Base-by-base conservation (phyloP, 306 rosid species). In the Cicer judaicum region DNA sequence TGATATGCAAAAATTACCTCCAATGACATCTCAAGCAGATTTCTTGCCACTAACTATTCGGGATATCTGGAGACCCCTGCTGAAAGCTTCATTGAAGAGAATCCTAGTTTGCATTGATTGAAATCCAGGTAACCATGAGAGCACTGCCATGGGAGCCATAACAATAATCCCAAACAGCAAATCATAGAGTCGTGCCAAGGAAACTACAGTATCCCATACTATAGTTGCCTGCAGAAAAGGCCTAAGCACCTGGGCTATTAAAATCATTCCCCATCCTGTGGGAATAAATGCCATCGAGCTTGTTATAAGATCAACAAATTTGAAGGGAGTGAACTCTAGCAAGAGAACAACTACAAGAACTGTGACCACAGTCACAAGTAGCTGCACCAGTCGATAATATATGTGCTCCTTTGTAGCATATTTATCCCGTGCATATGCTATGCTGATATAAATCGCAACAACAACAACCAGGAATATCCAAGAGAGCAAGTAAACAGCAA, bases 91-190 rank as follows among this genome's bases (percentile, higher is more conserved):
- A 77, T 93, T 93, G 50, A 93, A 93, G 60, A 93, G 85, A 84
- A 93, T 88, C 83, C 98, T 91, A 56, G 98, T 93, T 80, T 93
- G 98, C 98, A 93, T 93, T 18, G 97, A 77, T 74, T 93, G 98
- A 68, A 93, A 93, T 76, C 96, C 98, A 50, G 98, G 98, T 79
- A 93, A 72, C 98, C 98, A 93, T 29, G 98, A 91, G 39, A 93
- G 77, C 78, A 88, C 44, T 8, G 98, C 98, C 85, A 91, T 76
- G 10, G 98, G 96, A 52, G 90, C 92, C 96, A 93, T 82, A 67
- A 86, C 92, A 82, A 88, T 89, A 29, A 93, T 60, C 65, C 98
- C 98, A 41, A 93, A 83, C 64, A 93, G 70, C 78, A 93, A 69
- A 83, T 93, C 98, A 39, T 93, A 93, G 16, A 89, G 70, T 66